Percentiles rank a stretch among this genome's conserved stretches.
Evolutionary conservation across 768 basidiomycete species (phyloP).

Genomic region (Kondoa malvinella): DNA sequence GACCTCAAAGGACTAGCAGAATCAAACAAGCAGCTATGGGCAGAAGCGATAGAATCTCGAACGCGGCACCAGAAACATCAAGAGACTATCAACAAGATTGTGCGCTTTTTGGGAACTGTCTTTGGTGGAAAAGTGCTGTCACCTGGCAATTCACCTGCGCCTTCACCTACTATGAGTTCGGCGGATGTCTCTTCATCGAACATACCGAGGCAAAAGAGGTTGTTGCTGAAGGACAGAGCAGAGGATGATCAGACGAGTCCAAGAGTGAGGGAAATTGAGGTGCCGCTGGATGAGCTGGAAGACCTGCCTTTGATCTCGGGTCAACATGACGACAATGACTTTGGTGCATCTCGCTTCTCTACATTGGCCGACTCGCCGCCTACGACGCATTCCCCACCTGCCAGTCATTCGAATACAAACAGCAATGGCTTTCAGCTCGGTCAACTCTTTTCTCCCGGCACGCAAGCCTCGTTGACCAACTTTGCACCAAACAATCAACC

Average conservation of each 20-base stretch:
- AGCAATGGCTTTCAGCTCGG: not conserved
- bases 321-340: not conserved
- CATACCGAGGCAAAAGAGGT: not conserved
- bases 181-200: not conserved
- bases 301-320: not conserved
- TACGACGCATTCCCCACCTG: not conserved
- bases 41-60: slow-evolving; percentile 62
- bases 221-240: not conserved
- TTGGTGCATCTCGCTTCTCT: slow-evolving; percentile 1
- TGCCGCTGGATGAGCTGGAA: slow-evolving; percentile 3
- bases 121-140: slow-evolving; percentile 38
- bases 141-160: not conserved
- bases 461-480: not conserved
- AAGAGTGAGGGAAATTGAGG: not conserved
- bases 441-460: not conserved
- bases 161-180: not conserved
- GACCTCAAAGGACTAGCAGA: slow-evolving; percentile 76
- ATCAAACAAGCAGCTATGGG: slow-evolving; percentile 80
- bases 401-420: not conserved
- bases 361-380: not conserved
- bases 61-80: slow-evolving; percentile 78
- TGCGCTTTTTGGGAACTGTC: slow-evolving; percentile 83
- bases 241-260: not conserved
- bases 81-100: slow-evolving; percentile 86
- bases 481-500: not conserved